Conservation (phyloP, 1,284 basidiomycete species). For the Ganoderma sinense region DNA sequence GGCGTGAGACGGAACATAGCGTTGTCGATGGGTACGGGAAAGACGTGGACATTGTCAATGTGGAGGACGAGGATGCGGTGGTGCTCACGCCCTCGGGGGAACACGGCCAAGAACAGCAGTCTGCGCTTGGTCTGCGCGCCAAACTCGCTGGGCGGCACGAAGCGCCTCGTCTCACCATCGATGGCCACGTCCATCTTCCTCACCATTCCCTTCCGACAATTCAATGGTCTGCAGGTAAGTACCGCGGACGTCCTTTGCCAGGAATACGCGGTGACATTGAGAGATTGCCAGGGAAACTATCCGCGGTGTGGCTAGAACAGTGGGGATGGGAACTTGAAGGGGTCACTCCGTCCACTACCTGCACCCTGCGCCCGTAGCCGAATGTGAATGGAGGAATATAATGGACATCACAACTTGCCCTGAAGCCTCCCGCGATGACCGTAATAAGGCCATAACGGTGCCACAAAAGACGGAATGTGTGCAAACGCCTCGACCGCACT, state of each 20-base stretch:
- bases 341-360: background rate
- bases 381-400: background rate
- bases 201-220: background rate
- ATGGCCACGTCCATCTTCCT: background rate
- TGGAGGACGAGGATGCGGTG: background rate
- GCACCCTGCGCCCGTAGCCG: background rate
- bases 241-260: background rate
- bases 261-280: background rate
- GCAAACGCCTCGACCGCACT: background rate
- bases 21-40: background rate
- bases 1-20: conserved; percentile 1
- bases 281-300: background rate
- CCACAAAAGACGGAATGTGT: conserved; percentile 5
- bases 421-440: background rate
- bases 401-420: background rate
- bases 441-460: conserved; percentile 2
- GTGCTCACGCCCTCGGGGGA: background rate
- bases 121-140: background rate
- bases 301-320: background rate
- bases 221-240: background rate
- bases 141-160: background rate
- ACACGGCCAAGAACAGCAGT: background rate
- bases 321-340: background rate
- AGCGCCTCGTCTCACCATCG: background rate
- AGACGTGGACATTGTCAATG: background rate